Percentiles rank a stretch among this genome's conserved stretches.
These are phyloP conservation scores for Mycena haematopus DNA, from an alignment of 768 basidiomycete genomes.

Conservation along the genomic window DNA sequence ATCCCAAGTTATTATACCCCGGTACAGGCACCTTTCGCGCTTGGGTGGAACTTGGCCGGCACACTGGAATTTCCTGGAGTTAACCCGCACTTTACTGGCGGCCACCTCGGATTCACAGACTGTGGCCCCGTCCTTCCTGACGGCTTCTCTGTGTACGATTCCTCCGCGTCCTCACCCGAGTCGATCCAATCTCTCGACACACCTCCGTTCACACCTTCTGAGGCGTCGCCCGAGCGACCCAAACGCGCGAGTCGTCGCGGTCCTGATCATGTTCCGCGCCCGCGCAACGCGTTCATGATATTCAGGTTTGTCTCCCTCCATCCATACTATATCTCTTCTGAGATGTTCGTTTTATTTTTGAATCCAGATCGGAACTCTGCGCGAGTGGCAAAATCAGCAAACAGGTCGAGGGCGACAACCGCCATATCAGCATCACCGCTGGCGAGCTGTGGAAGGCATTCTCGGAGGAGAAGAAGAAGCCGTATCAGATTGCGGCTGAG, in stretches of 20 bases:
- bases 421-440: slow-evolving; percentile 63
- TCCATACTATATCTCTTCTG: slow-evolving; percentile 40
- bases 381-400: slow-evolving; percentile 54
- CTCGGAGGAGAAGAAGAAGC: slow-evolving; percentile 53
- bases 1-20: slow-evolving; percentile 1
- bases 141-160: not conserved
- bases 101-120: not conserved
- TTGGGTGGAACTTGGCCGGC: slow-evolving; percentile 3
- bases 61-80: not conserved
- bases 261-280: slow-evolving; percentile 68
- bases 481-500: slow-evolving; percentile 58
- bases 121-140: not conserved
- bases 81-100: no score
- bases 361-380: slow-evolving; percentile 54
- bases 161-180: slow-evolving; percentile 7
- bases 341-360: slow-evolving; percentile 38
- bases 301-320: slow-evolving; percentile 58
- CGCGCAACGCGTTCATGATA: slow-evolving; percentile 86
- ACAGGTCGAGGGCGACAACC: slow-evolving; percentile 61
- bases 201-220: not conserved
- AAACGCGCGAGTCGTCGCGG: slow-evolving; percentile 31
- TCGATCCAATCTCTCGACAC: slow-evolving; percentile 7
- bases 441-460: slow-evolving; percentile 62
- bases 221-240: slow-evolving; percentile 9
- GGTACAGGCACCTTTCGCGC: not conserved